These are phyloP conservation scores for Daldinia concentrica DNA, from an alignment of 495 filamentous ascomycete species.

Conservation along the genomic window DNA sequence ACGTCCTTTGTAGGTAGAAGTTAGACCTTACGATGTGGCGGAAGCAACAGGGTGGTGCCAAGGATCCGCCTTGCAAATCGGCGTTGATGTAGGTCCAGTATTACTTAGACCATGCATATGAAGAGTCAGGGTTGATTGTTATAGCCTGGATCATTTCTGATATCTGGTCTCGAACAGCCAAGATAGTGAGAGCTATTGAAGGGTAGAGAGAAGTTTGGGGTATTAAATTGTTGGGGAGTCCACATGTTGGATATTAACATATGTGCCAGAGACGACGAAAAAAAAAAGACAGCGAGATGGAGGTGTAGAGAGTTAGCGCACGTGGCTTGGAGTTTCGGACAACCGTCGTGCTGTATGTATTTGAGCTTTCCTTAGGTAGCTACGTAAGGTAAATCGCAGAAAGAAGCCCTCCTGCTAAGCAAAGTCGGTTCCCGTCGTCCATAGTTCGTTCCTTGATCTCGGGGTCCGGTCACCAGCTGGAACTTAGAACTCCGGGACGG, in stretches of 20 bases:
- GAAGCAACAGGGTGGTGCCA: conserved; percentile 7
- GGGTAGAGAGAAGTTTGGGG: conserved; percentile 10
- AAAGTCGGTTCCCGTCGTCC: conserved; percentile 38
- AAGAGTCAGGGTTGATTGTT: not conserved
- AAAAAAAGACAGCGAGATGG: conserved; percentile 6
- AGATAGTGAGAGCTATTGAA: not conserved
- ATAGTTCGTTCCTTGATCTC: conserved; percentile 29
- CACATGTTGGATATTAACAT: conserved; percentile 17
- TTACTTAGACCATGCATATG: conserved; percentile 13
- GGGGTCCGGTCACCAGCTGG: conserved; percentile 32
- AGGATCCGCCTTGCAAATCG: conserved; percentile 34
- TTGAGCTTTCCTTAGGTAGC: conserved; percentile 11
- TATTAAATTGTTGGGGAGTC: conserved; percentile 19
- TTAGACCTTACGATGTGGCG: conserved; percentile 20
- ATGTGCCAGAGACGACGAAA: conserved; percentile 26
- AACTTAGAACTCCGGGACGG: conserved; percentile 41
- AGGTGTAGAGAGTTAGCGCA: conserved; percentile 12
- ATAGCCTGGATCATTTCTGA: conserved; percentile 5
- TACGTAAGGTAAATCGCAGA: not conserved
- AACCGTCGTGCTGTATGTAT: conserved; percentile 21
- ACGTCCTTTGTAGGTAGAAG: conserved; percentile 22
- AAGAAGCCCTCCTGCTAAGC: conserved; percentile 19
- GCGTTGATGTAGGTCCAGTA: conserved; percentile 8
- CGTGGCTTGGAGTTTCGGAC: conserved; percentile 34
- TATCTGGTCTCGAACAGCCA: conserved; percentile 9